phyloP scores from a whole-genome alignment of 371 early-diverging fungal species.

The Zopfochytrium polystomum region DNA sequence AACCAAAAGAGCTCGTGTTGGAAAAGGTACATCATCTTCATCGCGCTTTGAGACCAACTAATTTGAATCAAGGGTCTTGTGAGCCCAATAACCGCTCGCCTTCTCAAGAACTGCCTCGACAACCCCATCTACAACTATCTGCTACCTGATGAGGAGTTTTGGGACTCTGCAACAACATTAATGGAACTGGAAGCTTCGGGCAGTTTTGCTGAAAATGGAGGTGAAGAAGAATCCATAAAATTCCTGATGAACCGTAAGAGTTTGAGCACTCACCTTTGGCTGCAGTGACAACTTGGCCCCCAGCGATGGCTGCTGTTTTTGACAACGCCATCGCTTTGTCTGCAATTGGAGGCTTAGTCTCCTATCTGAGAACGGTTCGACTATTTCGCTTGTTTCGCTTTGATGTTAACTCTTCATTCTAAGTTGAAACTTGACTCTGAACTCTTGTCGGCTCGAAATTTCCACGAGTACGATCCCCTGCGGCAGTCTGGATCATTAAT shows the following conservation, averaged over 20 bases:
- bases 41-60: background rate
- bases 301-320: constrained; percentile 36
- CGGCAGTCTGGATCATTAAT: constrained; percentile 66
- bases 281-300: constrained; percentile 40
- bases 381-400: background rate
- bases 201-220: constrained; percentile 61
- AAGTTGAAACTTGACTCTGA: constrained; percentile 79
- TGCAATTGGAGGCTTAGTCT: constrained; percentile 69
- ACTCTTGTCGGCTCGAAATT: constrained; percentile 78
- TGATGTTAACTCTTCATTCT: background rate
- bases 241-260: background rate
- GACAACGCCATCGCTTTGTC: constrained; percentile 40
- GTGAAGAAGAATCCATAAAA: background rate
- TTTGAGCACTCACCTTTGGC: constrained; percentile 17
- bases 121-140: constrained; percentile 67
- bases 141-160: constrained; percentile 78
- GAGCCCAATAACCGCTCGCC: constrained; percentile 60
- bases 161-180: constrained; percentile 65
- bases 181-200: constrained; percentile 61
- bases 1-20: constrained; percentile 83
- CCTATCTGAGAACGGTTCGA: constrained; percentile 44
- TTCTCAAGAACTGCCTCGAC: constrained; percentile 67
- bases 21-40: constrained; percentile 55
- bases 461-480: constrained; percentile 62
- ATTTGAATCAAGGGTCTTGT: constrained; percentile 47